Evolutionary conservation across 257 asterid species (phyloP).

Genomic region (Parsonsia alboflavescens): DNA sequence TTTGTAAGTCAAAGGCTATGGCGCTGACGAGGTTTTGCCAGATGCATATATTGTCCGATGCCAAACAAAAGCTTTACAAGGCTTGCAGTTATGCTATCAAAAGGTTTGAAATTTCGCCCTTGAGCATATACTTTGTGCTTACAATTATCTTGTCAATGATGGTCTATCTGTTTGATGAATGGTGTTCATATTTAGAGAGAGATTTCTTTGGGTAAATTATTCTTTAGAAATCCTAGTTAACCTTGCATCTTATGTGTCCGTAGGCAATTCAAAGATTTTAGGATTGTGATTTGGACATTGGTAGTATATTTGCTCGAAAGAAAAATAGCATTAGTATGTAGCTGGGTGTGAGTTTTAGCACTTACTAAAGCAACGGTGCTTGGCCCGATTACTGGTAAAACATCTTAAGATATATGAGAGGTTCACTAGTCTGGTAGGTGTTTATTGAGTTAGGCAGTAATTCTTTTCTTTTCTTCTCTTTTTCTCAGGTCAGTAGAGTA

Average conservation of each 20-base stretch:
- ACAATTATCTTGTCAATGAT: neutral
- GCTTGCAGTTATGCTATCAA: conserved; percentile 65
- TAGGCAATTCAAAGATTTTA: neutral
- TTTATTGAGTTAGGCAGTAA: neutral
- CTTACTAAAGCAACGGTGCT: neutral
- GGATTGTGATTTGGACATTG: neutral
- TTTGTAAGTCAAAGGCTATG: conserved; percentile 60
- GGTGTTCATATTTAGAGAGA: neutral
- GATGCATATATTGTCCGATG: conserved; percentile 69
- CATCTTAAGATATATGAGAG: neutral
- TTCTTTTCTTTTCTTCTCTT: neutral
- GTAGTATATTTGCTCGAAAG: neutral
- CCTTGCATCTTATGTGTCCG: neutral
- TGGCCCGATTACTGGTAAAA: neutral
- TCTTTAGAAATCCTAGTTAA: neutral
- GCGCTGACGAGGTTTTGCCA: conserved; percentile 54
- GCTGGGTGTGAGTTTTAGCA: neutral
- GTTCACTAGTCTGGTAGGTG: neutral
- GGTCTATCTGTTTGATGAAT: neutral
- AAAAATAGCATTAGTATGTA: neutral
- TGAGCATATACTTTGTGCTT: neutral
- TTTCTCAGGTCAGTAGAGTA: neutral
- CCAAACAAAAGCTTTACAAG: conserved; percentile 78
- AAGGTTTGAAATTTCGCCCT: conserved; percentile 42
- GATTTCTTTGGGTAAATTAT: neutral